Evolutionary conservation across 2,329 filamentous ascomycete species (phyloP), one percentile per base, ranked within the genome.

Genomic region (Volutella citrinella): DNA sequence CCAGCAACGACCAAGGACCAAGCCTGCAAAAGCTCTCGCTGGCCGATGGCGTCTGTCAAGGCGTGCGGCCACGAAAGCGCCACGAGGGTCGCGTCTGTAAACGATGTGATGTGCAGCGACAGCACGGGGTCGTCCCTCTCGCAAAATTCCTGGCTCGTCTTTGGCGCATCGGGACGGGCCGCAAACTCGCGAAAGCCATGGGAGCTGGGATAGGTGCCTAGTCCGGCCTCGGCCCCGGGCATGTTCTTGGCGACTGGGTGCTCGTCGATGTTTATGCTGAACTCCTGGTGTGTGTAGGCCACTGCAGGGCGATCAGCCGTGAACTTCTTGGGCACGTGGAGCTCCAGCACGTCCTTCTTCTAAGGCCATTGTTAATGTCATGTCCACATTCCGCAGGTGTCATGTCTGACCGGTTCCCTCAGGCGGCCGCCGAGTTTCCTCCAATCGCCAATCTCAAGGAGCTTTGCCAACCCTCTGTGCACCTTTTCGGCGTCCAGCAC

Each of bases 1-100:
- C 68, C 69, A 6, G 57, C 56, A 3, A 77, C 48, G 1, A 71
- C 61, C 1, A 60, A 49, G 2, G 54, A 59, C 73, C 72, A 77
- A 6, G 61, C 64, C 2, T 58, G 46, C 2, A 76, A 40, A 7
- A 78, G 51, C 1, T 55, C 61, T 7, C 52, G 45, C 20, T 56
- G 55, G 5, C 67, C 72, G 41, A 69, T 59, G 4, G 58, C 66
- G 43, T 76, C 73, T 34, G 65, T 60, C 4, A 73, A 42, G 0
- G 62, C 65, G 47, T 77, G 73, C 5, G 66, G 61, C 55, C 62
- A 72, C 4, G 54, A 55, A 1, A 76, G 40, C 1, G 58, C 56
- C 4, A 77, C 56, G 0, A 76, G 48, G 0, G 72, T 76, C 0
- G 67, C 64, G 35, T 78, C 67, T 4, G 44, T 49, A 45, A 76